Conservation (phyloP, 2,329 filamentous ascomycete species). For the Periconia sp. region DNA sequence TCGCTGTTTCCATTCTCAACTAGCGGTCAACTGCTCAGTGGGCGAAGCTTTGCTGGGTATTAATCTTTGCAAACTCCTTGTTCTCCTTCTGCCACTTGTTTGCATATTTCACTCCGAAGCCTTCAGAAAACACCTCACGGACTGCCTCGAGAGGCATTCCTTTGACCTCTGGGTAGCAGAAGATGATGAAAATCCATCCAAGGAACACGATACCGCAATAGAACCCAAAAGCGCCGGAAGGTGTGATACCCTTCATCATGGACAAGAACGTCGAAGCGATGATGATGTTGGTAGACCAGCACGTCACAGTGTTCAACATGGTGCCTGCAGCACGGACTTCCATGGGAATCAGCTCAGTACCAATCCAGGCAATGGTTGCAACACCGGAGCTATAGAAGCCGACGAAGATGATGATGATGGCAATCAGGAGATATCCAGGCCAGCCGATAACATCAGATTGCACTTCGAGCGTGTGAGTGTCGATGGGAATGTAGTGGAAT, state of each 20-base stretch:
- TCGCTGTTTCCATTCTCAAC: no score
- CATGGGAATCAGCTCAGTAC: constrained; percentile 45
- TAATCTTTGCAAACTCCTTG: constrained; percentile 39
- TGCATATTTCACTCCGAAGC: constrained; percentile 43
- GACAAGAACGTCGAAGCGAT: constrained; percentile 47
- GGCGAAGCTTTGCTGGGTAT: no score
- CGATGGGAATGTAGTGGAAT: constrained; percentile 68
- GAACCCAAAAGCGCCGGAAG: constrained; percentile 47
- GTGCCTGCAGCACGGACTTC: constrained; percentile 47
- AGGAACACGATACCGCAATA: constrained; percentile 45
- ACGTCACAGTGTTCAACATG: constrained; percentile 41
- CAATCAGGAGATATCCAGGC: constrained; percentile 43
- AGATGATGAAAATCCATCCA: constrained; percentile 43
- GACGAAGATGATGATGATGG: constrained; percentile 46
- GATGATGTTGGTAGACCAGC: constrained; percentile 44
- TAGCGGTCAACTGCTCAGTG: no score
- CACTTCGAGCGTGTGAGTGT: constrained; percentile 41
- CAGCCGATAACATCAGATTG: constrained; percentile 36
- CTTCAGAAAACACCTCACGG: constrained; percentile 42
- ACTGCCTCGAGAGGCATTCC: constrained; percentile 46
- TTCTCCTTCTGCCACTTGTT: constrained; percentile 46
- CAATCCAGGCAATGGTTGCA: constrained; percentile 45
- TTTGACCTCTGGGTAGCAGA: constrained; percentile 46
- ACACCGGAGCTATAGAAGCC: constrained; percentile 42
- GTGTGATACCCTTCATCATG: constrained; percentile 49